phyloP scores from a whole-genome alignment of 148 eudicot species.

The Rhododendron williamsianum region DNA sequence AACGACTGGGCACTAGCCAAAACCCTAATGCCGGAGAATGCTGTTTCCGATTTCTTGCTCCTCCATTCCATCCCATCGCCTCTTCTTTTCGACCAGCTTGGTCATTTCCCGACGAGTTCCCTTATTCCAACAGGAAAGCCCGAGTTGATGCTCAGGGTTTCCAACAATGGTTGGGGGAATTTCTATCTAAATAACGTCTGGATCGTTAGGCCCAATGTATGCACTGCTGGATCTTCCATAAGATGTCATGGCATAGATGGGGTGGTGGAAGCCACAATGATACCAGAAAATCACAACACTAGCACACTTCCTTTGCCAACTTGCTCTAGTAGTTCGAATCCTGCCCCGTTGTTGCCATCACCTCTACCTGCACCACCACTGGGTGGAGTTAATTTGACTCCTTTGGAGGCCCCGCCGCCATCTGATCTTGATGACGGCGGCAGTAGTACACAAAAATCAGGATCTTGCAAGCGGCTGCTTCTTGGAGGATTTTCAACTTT shows the following conservation, averaged over 20 bases:
- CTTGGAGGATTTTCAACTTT: background rate
- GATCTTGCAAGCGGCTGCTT: background rate
- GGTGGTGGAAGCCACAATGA: conserved; percentile 22
- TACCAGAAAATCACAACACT: background rate
- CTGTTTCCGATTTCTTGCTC: conserved; percentile 48
- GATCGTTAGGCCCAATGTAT: conserved; percentile 54
- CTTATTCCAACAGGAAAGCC: conserved; percentile 51
- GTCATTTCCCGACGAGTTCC: conserved; percentile 52
- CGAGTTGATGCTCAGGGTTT: conserved; percentile 28
- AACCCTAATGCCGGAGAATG: conserved; percentile 26
- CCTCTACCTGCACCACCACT: no score
- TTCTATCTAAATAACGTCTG: conserved; percentile 48
- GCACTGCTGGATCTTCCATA: conserved; percentile 37
- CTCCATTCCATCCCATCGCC: conserved; percentile 65
- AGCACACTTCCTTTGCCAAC: conserved; percentile 11
- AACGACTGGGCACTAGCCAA: conserved; percentile 47
- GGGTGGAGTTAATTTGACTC: background rate
- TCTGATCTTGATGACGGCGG: background rate
- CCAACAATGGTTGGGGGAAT: conserved; percentile 44
- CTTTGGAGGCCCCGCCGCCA: background rate
- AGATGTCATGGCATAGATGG: conserved; percentile 74
- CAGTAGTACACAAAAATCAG: background rate
- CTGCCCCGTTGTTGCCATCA: background rate
- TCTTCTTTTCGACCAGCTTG: conserved; percentile 42
- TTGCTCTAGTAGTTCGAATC: background rate